These are phyloP conservation scores for Chenopodium album DNA, from an alignment of 148 eudicot genomes.

Conservation along the genomic window DNA sequence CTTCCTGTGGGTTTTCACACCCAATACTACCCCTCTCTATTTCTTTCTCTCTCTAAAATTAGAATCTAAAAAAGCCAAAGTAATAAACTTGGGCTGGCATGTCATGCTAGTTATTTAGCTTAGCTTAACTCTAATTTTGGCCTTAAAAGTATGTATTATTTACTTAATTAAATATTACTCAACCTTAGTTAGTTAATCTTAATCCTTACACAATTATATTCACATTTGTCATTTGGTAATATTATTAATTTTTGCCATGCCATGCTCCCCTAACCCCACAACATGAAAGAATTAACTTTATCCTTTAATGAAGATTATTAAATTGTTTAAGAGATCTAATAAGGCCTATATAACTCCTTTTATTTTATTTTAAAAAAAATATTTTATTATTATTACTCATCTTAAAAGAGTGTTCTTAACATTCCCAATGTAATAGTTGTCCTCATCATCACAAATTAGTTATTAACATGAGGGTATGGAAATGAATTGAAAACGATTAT, in stretches of 20 bases:
- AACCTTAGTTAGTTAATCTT: not conserved
- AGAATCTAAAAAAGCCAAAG: slow-evolving; percentile 9
- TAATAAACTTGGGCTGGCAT: slow-evolving; percentile 9
- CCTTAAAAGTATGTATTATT: not conserved
- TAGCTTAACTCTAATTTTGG: not conserved
- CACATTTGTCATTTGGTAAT: slow-evolving; percentile 1
- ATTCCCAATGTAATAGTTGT: not conserved
- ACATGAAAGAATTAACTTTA: not conserved
- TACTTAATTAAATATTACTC: not conserved
- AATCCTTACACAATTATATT: not conserved
- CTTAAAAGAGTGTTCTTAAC: not conserved
- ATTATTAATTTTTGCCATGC: not conserved
- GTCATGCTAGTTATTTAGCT: not conserved
- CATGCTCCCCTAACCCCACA: not conserved
- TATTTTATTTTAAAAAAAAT: too few relatives aligned
- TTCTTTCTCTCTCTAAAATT: not conserved
- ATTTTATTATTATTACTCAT: not conserved
- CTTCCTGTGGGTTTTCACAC: slow-evolving; percentile 38
- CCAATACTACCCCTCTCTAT: slow-evolving; percentile 12
- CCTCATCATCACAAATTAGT: not conserved
- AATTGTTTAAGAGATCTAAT: not conserved
- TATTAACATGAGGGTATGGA: too few relatives aligned
- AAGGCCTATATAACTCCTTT: not conserved
- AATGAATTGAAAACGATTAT: too few relatives aligned
- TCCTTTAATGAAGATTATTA: slow-evolving; percentile 1